Evolutionary conservation across 78 protist species (phyloP).

Genomic region (Mantamonas sphyraenae): DNA sequence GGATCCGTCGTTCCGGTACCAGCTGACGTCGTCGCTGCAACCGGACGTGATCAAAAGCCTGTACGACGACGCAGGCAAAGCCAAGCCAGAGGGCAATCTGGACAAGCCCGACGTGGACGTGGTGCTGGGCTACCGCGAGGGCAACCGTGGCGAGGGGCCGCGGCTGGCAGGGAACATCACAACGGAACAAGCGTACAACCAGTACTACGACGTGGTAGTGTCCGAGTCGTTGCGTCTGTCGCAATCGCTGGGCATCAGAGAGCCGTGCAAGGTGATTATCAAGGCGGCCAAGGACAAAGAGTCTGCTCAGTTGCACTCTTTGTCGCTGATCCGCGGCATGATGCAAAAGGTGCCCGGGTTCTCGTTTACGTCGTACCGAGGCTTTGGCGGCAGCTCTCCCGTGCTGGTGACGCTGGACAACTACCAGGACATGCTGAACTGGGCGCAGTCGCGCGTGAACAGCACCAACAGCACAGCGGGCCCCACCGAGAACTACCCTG

Average conservation of each 20-base stretch:
- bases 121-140: too few relatives aligned
- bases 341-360: constrained; percentile 64
- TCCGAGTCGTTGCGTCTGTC: not conserved
- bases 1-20: too few relatives aligned
- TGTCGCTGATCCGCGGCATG: too few relatives aligned
- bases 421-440: constrained; percentile 28
- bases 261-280: too few relatives aligned
- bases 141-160: not conserved
- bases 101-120: too few relatives aligned
- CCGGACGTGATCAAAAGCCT: constrained; percentile 45
- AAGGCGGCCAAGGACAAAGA: too few relatives aligned
- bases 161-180: not conserved
- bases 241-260: not conserved
- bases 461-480: too few relatives aligned
- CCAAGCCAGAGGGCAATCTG: too few relatives aligned
- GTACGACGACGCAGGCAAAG: constrained; percentile 53
- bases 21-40: too few relatives aligned
- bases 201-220: constrained; percentile 19
- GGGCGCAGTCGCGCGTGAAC: too few relatives aligned
- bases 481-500: too few relatives aligned
- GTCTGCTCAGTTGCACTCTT: not conserved
- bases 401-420: constrained; percentile 39
- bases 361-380: constrained; percentile 51
- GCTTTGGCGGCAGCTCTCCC: constrained; percentile 26
- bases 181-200: not conserved